Evolutionary conservation across 2,329 filamentous ascomycete genomes (phyloP), one percentile per base, ranked within the genome.

Genomic region (Salinomyces thailandicus): DNA sequence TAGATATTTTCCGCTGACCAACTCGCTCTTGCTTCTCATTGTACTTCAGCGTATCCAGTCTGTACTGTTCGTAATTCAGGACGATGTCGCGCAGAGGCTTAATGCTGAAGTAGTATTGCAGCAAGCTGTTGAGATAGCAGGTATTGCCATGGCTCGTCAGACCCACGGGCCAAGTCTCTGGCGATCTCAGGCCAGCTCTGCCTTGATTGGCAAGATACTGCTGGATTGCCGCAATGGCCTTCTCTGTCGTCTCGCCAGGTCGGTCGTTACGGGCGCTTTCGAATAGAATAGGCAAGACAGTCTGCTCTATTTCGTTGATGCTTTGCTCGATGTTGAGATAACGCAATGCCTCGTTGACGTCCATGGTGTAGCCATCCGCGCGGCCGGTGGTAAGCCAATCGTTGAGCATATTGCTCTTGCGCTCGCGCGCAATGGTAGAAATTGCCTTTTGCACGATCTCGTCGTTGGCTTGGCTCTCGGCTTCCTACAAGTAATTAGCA

Each of bases 101-200:
- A 37, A 96, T 75, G 0, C 87, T 93, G 57, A 93, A 95, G 47
- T 95, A 81, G 55, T 93, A 96, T 52, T 98, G 91, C 7, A 98
- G 69, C 33, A 98, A 73, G 61, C 89, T 96, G 66, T 98, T 98
- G 37, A 98, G 71, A 53, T 98, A 98, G 59, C 91, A 98, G 0
- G 93, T 98, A 53, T 98, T 98, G 41, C 91, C 87, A 39, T 96
- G 93, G 50, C 96, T 98, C 45, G 79, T 74, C 5, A 96, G 71
- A 0, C 91, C 91, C 15, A 93, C 83, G 0, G 91, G 91, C 59
- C 84, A 77, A 5, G 40, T 52, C 13, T 48, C 52, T 2, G 48
- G 44, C 3, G 48, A 29, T 18, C 49, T 46, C 15, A 39, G 24
- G 8, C 36, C 36, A 5, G 38, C 36, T 9, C 35, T 33, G 12